A percentile compares a stretch with the other conserved stretches of the same genome.
Evolutionary conservation across 805 yeast species (phyloP).

Genomic region (Saccharomyces jurei): DNA sequence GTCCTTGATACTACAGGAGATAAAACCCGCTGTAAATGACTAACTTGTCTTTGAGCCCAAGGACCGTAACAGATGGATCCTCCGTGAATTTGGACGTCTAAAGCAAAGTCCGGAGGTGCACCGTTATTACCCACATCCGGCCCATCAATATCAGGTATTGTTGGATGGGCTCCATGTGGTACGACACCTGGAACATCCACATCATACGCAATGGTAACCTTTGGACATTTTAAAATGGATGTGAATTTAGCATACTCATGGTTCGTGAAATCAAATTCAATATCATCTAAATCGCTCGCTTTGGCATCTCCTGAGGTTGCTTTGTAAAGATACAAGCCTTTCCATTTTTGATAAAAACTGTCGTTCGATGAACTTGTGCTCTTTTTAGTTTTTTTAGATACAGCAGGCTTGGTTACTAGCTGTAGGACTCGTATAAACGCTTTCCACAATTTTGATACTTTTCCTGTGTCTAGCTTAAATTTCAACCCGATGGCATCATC

Average conservation of each 20-base stretch:
- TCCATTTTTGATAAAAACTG: constrained; percentile 45
- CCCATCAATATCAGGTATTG: constrained; percentile 32
- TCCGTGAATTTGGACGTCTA: constrained; percentile 49
- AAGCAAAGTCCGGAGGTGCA: constrained; percentile 50
- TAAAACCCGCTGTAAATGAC: constrained; percentile 52
- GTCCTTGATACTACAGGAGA: constrained; percentile 64
- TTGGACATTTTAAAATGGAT: constrained; percentile 54
- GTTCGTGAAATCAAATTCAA: constrained; percentile 28
- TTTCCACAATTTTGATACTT: constrained; percentile 19
- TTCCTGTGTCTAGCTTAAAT: constrained; percentile 12
- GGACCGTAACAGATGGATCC: constrained; percentile 83
- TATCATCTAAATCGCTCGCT: constrained; percentile 27
- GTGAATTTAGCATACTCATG: constrained; percentile 81
- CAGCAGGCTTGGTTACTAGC: constrained; percentile 5
- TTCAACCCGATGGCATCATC: constrained; percentile 30
- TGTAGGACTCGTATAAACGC: constrained; percentile 11
- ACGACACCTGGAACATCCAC: constrained; percentile 68
- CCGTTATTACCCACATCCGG: constrained; percentile 55
- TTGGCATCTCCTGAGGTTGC: constrained; percentile 33
- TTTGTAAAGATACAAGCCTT: constrained; percentile 63
- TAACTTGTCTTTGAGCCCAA: constrained; percentile 86
- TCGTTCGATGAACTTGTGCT: constrained; percentile 7
- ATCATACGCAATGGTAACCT: constrained; percentile 48
- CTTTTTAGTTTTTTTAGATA: constrained; percentile 1
- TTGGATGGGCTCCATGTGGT: constrained; percentile 33